Base-by-base conservation (phyloP, 257 asterid genomes). In the Solanum chilense region DNA sequence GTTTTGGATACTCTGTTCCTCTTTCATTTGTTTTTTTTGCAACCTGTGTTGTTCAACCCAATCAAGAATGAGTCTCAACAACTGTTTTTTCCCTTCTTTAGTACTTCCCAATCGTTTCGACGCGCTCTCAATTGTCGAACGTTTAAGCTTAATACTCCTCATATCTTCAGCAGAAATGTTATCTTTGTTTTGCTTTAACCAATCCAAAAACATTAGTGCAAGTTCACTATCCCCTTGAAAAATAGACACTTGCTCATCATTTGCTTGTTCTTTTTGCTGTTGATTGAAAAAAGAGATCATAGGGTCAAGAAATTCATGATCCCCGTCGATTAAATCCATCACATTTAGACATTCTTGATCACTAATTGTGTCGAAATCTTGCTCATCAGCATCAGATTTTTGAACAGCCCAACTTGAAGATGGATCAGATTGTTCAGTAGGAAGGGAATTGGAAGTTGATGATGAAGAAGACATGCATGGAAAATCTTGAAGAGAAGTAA, bases 41-140 rank as follows among this genome's bases (percentile, higher is more conserved):
- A 95, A 95, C 75, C 93, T 98, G 78, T 91, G 78, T 6, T 90
- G 95, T 49, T 94, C 96, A 39, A 97, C 99, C 99, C 99, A 97
- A 20, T 92, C 94, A 23, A 97, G 94, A 13, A 97, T 94, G 41
- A 97, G 94, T 20, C 92, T 93, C 86, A 95, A 68, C 35, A 97
- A 93, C 89, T 93, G 96, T 35, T 93, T 94, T 84, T 93, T 95
- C 1, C 98, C 99, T 88, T 97, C 98, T 58, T 87, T 92, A 3
- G 89, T 82, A 85, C 86, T 89, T 0, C 99, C 99, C 29, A 97
- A 85, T 1, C 98, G 94, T 86, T 92, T 94, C 4, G 94, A 91
- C 49, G 98, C 99, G 29, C 89, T 89, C 23, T 95, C 98, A 20
- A 97, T 90, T 44, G 99, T 97, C 58, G 98, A 93, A 7, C 98